These are phyloP conservation scores for Penicilliopsis zonata DNA, from an alignment of 495 filamentous ascomycete species.

Conservation along the genomic window DNA sequence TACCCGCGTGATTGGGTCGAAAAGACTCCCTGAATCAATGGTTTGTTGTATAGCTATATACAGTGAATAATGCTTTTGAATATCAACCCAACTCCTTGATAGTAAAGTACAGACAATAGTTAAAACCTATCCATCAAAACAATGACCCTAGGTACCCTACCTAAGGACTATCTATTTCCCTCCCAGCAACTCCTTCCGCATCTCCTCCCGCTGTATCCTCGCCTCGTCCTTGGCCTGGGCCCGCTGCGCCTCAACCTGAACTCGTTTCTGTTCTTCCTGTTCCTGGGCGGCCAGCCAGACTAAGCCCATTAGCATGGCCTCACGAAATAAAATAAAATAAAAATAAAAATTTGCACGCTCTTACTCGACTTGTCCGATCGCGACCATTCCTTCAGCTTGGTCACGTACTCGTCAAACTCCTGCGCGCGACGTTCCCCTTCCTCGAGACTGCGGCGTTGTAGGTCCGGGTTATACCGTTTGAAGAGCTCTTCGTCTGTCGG, in stretches of 20 bases:
- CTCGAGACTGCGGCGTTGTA: slow-evolving; percentile 72
- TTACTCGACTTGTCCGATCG: slow-evolving; percentile 81
- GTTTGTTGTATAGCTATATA: too few relatives aligned
- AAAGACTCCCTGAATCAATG: too few relatives aligned
- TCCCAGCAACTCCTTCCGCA: slow-evolving; percentile 37
- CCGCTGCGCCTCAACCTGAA: slow-evolving; percentile 31
- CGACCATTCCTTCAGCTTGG: slow-evolving; percentile 71
- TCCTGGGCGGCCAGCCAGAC: slow-evolving; percentile 68
- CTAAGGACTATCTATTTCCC: too few relatives aligned
- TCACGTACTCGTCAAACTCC: slow-evolving; percentile 82
- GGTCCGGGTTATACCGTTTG: slow-evolving; percentile 84
- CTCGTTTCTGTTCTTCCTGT: slow-evolving; percentile 38
- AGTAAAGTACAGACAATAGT: too few relatives aligned
- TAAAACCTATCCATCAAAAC: too few relatives aligned
- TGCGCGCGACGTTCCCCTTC: slow-evolving; percentile 58
- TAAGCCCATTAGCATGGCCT: slow-evolving; percentile 27
- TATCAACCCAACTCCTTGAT: too few relatives aligned
- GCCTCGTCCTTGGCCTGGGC: slow-evolving; percentile 38
- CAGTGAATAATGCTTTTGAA: too few relatives aligned
- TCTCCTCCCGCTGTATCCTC: slow-evolving; percentile 41
- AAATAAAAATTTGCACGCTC: slow-evolving; percentile 13
- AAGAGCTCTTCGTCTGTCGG: slow-evolving; percentile 89
- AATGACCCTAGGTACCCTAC: too few relatives aligned
- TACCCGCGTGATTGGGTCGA: too few relatives aligned
- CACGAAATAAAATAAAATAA: too few relatives aligned